phyloP scores from a whole-genome alignment of 1,284 basidiomycete genomes.

The Stereum hirsutum region DNA sequence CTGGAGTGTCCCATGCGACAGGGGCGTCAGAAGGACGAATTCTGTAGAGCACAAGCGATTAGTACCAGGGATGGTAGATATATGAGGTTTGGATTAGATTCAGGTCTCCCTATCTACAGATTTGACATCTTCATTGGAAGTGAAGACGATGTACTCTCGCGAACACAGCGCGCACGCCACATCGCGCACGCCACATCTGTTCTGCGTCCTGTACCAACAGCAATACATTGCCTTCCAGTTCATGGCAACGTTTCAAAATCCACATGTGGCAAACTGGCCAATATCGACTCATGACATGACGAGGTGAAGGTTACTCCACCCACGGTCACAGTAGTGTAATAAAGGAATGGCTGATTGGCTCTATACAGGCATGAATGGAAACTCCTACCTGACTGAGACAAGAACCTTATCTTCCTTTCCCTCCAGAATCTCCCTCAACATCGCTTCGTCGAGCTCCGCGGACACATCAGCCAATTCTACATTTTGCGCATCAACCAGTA shows the following conservation, averaged over 20 bases:
- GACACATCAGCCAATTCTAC: constrained; percentile 63
- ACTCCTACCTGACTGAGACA: constrained; percentile 75
- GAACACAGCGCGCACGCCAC: not conserved
- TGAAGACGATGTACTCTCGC: not conserved
- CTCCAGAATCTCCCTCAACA: constrained; percentile 34
- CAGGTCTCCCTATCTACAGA: too few species aligned
- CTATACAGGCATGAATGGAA: not conserved
- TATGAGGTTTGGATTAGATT: too few species aligned
- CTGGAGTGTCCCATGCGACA: constrained; percentile 46
- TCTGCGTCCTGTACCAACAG: too few species aligned
- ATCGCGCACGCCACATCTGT: not conserved
- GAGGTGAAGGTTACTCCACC: too few species aligned
- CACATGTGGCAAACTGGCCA: too few species aligned
- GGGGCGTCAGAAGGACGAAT: constrained; percentile 55
- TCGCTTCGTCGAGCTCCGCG: constrained; percentile 51
- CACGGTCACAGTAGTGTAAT: too few species aligned
- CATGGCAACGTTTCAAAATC: too few species aligned
- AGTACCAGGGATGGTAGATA: too few species aligned
- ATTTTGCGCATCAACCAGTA: constrained; percentile 61
- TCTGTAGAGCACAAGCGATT: constrained; percentile 25
- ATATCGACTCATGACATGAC: too few species aligned
- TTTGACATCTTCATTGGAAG: too few species aligned
- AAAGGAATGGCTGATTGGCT: too few species aligned
- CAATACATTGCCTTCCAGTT: too few species aligned
- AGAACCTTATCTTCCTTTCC: constrained; percentile 78